Percentiles rank a stretch among this genome's conserved stretches.
Evolutionary conservation across 164 flowering plant species (phyloP).

Genomic region (Umbilicus rupestris): DNA sequence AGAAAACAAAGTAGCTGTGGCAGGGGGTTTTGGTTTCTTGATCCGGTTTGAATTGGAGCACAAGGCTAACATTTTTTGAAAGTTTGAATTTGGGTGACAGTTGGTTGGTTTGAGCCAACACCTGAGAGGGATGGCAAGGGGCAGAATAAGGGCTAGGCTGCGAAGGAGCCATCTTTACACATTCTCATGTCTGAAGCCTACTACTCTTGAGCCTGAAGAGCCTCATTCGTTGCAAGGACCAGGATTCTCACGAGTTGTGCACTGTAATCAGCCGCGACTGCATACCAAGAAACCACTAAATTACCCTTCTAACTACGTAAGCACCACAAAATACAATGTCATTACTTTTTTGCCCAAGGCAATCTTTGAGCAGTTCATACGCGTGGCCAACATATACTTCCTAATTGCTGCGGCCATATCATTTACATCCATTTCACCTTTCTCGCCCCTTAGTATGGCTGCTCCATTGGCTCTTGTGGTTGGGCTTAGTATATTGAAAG

Average conservation of each 20-base stretch:
- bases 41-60: too few relatives aligned
- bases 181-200: constrained; percentile 31
- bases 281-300: constrained; percentile 28
- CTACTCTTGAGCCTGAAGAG: constrained; percentile 10
- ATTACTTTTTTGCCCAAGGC: constrained; percentile 53
- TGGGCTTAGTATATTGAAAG: constrained; percentile 56
- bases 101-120: background rate
- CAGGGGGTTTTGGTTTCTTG: too few relatives aligned
- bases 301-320: constrained; percentile 33
- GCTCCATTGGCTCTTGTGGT: constrained; percentile 57
- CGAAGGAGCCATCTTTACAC: constrained; percentile 51
- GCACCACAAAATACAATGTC: constrained; percentile 50
- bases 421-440: constrained; percentile 29
- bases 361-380: constrained; percentile 52
- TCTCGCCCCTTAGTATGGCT: constrained; percentile 32
- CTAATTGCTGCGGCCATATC: constrained; percentile 43
- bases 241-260: constrained; percentile 48
- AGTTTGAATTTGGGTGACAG: too few relatives aligned
- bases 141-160: constrained; percentile 16
- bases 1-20: too few relatives aligned
- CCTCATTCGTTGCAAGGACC: constrained; percentile 28
- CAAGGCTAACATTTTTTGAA: too few relatives aligned
- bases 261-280: constrained; percentile 40
- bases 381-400: constrained; percentile 66
- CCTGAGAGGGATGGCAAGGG: background rate